Evolutionary conservation across 1,284 basidiomycete genomes (phyloP), one percentile per base, ranked within the genome.

Genomic region (Apiotrichum porosum): DNA sequence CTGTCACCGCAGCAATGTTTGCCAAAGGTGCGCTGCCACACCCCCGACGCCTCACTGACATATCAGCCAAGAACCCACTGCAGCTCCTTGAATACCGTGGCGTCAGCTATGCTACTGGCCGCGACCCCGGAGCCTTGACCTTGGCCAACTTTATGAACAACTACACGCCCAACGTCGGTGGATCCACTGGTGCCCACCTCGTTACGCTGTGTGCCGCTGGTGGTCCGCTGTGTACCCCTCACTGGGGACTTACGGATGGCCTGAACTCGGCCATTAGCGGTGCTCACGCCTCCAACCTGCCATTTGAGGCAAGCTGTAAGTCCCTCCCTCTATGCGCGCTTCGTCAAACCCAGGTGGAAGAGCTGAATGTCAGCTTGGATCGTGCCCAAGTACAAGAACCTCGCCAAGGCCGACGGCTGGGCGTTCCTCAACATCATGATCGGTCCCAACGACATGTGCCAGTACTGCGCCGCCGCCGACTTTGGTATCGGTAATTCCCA

Each of bases 371-470:
- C 44, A 71, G 69, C 66, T 26, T 65, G 64, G 36, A 34, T 73
- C 6, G 49, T 70, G 4, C 68, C 69, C 0, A 49, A 45, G n/a
- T 43, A 70, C 12, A 42, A 57, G 24, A 52, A 51, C 31, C 23
- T 66, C 28, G 14, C 3, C 4, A 37, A 51, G 9, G 52, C 57
- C 5, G 53, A 57, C n/a, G 65, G 61, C 13, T 73, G 65, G 67
- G 67, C 66, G 47, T 66, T 62, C 42, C 56, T 71, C 43, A 73
- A 68, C 39, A 42, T 73, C 24, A 64, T 63, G 17, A 68, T 73
- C 14, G 71, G 71, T 0, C 68, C 67, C 1, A 73, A 73, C 47
- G 71, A 73, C 47, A 53, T 71, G 59, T 73, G 71, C 41, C 61
- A 64, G 18, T 65, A 64, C 42, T 73, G 71, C 47, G 39, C 70